Conservation (phyloP, 2,329 filamentous ascomycete species). For the Sphaerulina vaccinii region DNA sequence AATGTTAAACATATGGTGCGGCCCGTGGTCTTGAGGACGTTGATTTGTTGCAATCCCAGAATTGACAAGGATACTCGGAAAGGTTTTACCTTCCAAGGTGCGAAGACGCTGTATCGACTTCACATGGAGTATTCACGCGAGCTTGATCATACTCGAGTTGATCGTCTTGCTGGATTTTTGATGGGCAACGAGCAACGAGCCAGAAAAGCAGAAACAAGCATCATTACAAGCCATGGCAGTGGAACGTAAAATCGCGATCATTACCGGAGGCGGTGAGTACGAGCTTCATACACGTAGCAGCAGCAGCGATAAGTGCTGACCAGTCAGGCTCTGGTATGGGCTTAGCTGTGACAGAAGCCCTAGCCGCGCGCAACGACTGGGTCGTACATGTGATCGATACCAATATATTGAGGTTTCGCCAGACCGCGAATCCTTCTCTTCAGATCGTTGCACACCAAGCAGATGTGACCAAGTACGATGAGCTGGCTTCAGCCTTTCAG, state of each 20-base stretch:
- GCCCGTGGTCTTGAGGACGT: too few species aligned
- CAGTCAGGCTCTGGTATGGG: constrained; percentile 45
- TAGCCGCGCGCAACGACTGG: constrained; percentile 41
- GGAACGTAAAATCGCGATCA: constrained; percentile 28
- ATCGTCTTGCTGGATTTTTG: too few species aligned
- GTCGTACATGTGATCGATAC: constrained; percentile 44
- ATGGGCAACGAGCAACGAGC: too few species aligned
- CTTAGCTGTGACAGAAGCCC: constrained; percentile 40
- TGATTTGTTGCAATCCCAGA: too few species aligned
- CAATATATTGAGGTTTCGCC: constrained; percentile 36
- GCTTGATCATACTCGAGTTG: too few species aligned
- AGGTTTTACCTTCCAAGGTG: too few species aligned
- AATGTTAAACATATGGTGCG: too few species aligned
- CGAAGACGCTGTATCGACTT: too few species aligned
- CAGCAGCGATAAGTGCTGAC: neutral
- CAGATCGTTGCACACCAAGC: constrained; percentile 41
- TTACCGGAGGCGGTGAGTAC: constrained; percentile 30
- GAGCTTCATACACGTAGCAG: neutral
- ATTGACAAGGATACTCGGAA: too few species aligned
- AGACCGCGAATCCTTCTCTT: constrained; percentile 30
- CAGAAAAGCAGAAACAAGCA: too few species aligned
- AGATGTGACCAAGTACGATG: constrained; percentile 41
- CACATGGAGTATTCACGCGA: too few species aligned
- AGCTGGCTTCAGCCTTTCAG: constrained; percentile 40
- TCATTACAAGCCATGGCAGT: constrained; percentile 3